These are phyloP conservation scores for Vitis rupestris DNA, from an alignment of 164 flowering plant species.

Conservation along the genomic window DNA sequence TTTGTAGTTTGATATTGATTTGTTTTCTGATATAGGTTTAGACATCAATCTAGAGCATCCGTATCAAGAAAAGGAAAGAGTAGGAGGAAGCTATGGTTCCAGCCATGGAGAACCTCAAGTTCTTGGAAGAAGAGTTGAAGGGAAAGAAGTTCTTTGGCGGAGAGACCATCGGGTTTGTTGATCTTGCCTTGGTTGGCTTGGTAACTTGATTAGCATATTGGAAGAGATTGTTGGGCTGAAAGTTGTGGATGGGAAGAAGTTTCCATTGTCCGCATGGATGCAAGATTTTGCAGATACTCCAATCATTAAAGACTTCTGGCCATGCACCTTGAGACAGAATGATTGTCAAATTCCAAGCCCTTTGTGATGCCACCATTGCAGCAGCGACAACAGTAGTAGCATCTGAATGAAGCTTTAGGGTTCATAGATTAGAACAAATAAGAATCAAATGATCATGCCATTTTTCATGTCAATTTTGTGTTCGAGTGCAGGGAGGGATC, in stretches of 20 bases:
- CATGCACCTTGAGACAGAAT: slow-evolving; percentile 26
- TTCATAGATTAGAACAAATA: no score
- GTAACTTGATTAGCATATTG: slow-evolving; percentile 15
- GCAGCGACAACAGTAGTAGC: not conserved
- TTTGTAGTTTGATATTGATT: no score
- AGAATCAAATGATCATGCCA: no score
- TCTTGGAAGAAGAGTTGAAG: no score
- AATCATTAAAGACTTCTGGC: slow-evolving; percentile 21
- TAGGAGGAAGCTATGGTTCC: not conserved
- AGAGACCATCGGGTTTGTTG: not conserved
- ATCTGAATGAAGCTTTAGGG: no score
- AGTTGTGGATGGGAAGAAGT: slow-evolving; percentile 15
- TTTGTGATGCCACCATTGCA: not conserved
- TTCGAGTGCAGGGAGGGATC: no score
- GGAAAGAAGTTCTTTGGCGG: no score
- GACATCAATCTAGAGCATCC: slow-evolving; percentile 17
- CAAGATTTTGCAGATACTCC: slow-evolving; percentile 20
- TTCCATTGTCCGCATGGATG: slow-evolving; percentile 28
- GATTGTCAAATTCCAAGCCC: slow-evolving; percentile 21
- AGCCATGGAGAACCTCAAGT: no score
- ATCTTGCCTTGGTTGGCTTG: slow-evolving; percentile 33
- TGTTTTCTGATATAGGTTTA: slow-evolving; percentile 12
- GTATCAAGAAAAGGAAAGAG: slow-evolving; percentile 15
- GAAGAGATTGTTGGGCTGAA: slow-evolving; percentile 17
- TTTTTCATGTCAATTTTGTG: no score